Base-by-base conservation (phyloP, 2,329 filamentous ascomycete genomes). In the Ophiostoma australiae region DNA sequence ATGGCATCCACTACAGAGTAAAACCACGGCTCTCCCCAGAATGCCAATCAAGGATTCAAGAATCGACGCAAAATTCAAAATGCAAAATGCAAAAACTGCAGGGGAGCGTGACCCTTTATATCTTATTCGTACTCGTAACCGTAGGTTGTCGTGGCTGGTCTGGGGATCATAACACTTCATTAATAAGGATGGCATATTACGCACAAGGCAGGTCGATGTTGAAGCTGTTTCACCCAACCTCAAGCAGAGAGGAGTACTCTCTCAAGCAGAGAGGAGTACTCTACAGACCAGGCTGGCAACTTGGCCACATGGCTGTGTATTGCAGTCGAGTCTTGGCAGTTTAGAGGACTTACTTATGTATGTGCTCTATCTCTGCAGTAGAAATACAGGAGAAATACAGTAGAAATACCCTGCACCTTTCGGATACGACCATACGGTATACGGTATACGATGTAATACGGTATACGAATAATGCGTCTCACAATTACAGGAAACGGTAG, bases 101-200 rank as follows among this genome's bases (percentile, higher is more conserved):
- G 35, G 31, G 31, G 61, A 35, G 27, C 35, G 63, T 23, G 63
- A 66, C 63, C 63, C 10, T 27, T 58, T 41, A 27, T 66, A 17
- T 39, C 63, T 69, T 69, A 69, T 69, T 69, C 67, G 67, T 69
- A 69, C 27, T 69, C 67, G 67, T 69, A 69, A 31, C 35, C 67
- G 67, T 13, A 27, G 31, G 20, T 33, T n/a, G 13, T 33, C 6
- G 58, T 63, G 58, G n/a, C 27, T 27, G 39, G 39, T 13, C 23
- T n/a, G 20, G 20, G 6, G 3, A 31, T 31, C 27, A 31, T 31
- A 31, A 31, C 27, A 31, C 27, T 31, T 31, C n/a, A n/a, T n/a
- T 39, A 39, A 15, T 48, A 48, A 15, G 17, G 44, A 48, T 5
- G 17, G 2, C 15, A 15, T n/a, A n/a, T n/a, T n/a, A n/a, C n/a